Conservation (phyloP, 2,329 filamentous ascomycete genomes). For the Tothia fuscella region DNA sequence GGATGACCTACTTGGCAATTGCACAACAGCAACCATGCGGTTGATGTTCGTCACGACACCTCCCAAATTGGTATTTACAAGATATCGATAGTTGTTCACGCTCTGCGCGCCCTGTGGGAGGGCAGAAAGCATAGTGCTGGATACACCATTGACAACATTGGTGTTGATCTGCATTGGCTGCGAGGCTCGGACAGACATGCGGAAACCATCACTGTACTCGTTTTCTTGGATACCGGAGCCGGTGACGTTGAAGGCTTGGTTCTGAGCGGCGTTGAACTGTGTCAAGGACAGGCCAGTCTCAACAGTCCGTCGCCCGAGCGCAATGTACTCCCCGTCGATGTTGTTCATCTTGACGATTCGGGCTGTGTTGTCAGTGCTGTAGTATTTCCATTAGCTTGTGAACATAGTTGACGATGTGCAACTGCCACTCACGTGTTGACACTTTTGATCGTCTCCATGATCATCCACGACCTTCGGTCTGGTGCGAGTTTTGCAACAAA, state of each 20-base stretch:
- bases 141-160: conserved; percentile 24
- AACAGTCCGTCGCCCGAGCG: conserved; percentile 25
- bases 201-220: conserved; percentile 27
- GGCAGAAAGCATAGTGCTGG: conserved; percentile 22
- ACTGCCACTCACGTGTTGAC: conserved; percentile 20
- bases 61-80: conserved; percentile 22
- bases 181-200: conserved; percentile 24
- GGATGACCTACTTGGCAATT: conserved; percentile 22
- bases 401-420: neutral
- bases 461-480: conserved; percentile 27
- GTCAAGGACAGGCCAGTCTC: conserved; percentile 24
- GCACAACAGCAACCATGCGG: conserved; percentile 24
- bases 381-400: conserved; percentile 7
- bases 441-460: conserved; percentile 24
- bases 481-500: conserved; percentile 26
- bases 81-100: conserved; percentile 25
- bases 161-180: conserved; percentile 26
- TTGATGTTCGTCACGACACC: conserved; percentile 23
- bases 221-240: conserved; percentile 27
- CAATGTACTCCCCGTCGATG: conserved; percentile 27
- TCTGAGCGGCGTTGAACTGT: conserved; percentile 20
- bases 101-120: conserved; percentile 18
- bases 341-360: conserved; percentile 24
- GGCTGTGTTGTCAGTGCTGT: conserved; percentile 24
- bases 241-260: conserved; percentile 20